Conservation (phyloP, 345 rosid genomes). For the Citrus australasica region DNA sequence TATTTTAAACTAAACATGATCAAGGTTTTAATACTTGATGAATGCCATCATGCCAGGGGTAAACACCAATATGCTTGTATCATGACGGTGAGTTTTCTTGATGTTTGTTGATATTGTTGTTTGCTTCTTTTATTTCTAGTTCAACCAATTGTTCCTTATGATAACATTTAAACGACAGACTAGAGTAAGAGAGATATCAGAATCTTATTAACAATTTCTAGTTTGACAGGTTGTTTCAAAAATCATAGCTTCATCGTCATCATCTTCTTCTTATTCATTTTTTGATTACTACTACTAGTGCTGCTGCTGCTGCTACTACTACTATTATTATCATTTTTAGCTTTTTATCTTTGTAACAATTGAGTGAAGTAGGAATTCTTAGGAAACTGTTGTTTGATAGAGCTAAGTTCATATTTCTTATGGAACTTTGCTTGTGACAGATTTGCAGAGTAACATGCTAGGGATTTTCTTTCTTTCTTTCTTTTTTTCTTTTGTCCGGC, state of each 20-base stretch:
- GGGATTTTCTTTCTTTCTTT: too few species aligned
- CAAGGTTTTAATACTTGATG: conserved; percentile 82
- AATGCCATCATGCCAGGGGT: conserved; percentile 87
- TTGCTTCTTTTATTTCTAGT: not conserved
- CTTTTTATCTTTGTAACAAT: not conserved
- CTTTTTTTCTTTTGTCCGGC: too few species aligned
- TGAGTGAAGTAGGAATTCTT: not conserved
- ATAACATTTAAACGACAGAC: not conserved
- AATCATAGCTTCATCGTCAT: not conserved
- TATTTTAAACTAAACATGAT: conserved; percentile 53
- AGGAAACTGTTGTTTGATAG: not conserved
- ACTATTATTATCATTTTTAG: not conserved
- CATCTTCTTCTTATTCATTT: not conserved
- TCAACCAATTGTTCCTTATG: not conserved
- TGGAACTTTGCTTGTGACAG: not conserved
- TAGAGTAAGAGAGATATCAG: not conserved
- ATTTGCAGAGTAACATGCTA: not conserved
- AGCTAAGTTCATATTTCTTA: not conserved
- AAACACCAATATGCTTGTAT: conserved; percentile 73
- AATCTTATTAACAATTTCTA: not conserved
- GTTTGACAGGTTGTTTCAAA: not conserved
- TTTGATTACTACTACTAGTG: not conserved
- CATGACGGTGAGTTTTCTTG: conserved; percentile 59
- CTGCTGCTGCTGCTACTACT: too few species aligned
- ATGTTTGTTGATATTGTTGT: not conserved